These are phyloP conservation scores for Penicilliopsis zonata DNA, from an alignment of 495 filamentous ascomycete genomes.

Conservation along the genomic window DNA sequence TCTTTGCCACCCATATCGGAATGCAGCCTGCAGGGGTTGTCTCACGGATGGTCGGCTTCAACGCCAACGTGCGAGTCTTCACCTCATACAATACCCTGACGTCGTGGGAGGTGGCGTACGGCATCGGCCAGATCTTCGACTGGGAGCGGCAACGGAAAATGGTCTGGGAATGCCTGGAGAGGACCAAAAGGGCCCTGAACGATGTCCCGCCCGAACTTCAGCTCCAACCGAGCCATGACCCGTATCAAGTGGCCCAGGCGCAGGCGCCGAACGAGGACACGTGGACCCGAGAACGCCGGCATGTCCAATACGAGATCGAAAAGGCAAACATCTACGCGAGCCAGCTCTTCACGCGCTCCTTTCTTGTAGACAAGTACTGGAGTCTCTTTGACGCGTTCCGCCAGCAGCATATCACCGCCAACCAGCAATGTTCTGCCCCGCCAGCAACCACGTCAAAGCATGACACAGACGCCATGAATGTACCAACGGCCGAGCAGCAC, in stretches of 20 bases:
- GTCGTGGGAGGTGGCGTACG: slow-evolving; percentile 63
- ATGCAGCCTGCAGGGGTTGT: slow-evolving; percentile 49
- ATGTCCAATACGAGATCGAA: slow-evolving; percentile 70
- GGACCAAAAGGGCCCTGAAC: slow-evolving; percentile 47
- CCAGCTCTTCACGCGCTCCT: slow-evolving; percentile 62
- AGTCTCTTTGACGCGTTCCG: slow-evolving; percentile 45
- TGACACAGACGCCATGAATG: slow-evolving; percentile 6
- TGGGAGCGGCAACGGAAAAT: slow-evolving; percentile 59
- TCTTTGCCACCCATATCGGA: slow-evolving; percentile 49
- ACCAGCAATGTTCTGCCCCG: slow-evolving; percentile 8
- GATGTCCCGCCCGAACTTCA: slow-evolving; percentile 48
- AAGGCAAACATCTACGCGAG: slow-evolving; percentile 72
- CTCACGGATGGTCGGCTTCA: slow-evolving; percentile 62
- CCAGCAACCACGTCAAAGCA: slow-evolving; percentile 8
- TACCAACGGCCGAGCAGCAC: slow-evolving; percentile 10
- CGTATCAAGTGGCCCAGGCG: neutral
- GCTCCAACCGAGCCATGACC: slow-evolving; percentile 21
- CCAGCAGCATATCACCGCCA: slow-evolving; percentile 14
- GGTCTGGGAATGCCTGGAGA: slow-evolving; percentile 46
- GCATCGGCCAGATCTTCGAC: slow-evolving; percentile 53
- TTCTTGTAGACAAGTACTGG: slow-evolving; percentile 73
- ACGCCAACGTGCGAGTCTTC: slow-evolving; percentile 60
- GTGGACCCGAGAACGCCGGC: slow-evolving; percentile 19
- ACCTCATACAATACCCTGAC: slow-evolving; percentile 55
- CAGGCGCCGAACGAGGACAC: slow-evolving; percentile 11